Conservation (phyloP, 208 protist genomes). For the Trypanosoma scelopori region DNA sequence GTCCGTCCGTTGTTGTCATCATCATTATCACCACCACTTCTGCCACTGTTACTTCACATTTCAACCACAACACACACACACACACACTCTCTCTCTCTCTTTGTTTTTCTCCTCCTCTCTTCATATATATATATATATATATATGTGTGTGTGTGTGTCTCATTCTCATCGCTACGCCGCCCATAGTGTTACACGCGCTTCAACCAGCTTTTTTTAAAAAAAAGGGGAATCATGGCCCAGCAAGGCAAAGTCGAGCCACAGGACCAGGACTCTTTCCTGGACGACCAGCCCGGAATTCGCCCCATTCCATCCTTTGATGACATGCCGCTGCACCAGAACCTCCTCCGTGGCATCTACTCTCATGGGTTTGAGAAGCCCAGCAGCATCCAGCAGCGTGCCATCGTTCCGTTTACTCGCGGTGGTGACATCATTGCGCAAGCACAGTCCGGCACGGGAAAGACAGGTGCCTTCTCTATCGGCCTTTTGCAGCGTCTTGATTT, state of each 20-base stretch:
- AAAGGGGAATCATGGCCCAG: slow-evolving; percentile 60
- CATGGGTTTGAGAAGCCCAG: slow-evolving; percentile 99
- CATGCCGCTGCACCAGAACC: slow-evolving; percentile 97
- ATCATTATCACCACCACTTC: no score
- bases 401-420: slow-evolving; percentile 96
- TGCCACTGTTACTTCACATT: no score
- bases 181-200: slow-evolving; percentile 49
- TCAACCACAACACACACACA: no score
- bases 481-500: slow-evolving; percentile 94
- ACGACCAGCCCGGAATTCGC: slow-evolving; percentile 86
- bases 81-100: no score
- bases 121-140: no score
- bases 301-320: slow-evolving; percentile 96
- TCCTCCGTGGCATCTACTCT: slow-evolving; percentile 97
- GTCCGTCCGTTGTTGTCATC: no score
- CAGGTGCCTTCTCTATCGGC: slow-evolving; percentile 98
- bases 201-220: slow-evolving; percentile 47
- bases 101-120: no score
- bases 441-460: slow-evolving; percentile 98
- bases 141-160: slow-evolving; percentile 1
- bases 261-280: slow-evolving; percentile 92
- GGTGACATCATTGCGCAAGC: slow-evolving; percentile 96
- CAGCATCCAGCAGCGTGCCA: slow-evolving; percentile 98
- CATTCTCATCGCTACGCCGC: no score
- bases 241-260: slow-evolving; percentile 75